Evolutionary conservation across 305 asterid species (phyloP).

Genomic region (Rubia balearica): DNA sequence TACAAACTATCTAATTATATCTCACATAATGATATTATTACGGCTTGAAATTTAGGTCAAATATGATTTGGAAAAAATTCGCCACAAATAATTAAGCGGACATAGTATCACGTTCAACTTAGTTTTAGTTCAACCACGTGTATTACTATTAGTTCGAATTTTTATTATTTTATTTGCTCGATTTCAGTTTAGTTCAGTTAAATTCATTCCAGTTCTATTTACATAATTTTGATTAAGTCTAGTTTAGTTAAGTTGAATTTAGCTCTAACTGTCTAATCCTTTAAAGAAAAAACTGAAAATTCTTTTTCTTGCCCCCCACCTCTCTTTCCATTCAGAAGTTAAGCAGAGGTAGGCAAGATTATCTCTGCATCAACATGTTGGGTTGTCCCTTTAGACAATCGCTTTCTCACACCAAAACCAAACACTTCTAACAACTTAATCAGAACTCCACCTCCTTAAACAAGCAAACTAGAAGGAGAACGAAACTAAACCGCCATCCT

Average conservation of each 20-base stretch:
- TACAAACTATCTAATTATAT: no score
- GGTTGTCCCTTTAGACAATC: conserved; percentile 1
- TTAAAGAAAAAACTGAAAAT: not conserved
- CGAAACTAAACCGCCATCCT: not conserved
- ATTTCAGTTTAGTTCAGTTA: no score
- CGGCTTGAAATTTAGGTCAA: no score
- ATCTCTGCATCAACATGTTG: not conserved
- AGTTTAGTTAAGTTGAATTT: not conserved
- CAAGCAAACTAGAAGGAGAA: not conserved
- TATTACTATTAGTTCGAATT: no score
- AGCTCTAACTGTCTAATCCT: not conserved
- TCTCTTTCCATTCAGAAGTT: not conserved
- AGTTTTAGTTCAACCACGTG: no score
- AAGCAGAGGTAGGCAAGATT: not conserved
- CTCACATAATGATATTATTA: no score
- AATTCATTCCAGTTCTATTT: no score
- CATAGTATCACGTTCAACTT: no score
- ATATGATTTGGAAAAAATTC: no score
- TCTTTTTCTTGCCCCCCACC: not conserved
- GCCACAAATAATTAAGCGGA: no score
- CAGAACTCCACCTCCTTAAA: not conserved
- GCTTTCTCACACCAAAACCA: conserved; percentile 11
- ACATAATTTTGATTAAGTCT: not conserved
- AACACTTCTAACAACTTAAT: conserved; percentile 1
- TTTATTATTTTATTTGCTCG: no score